These are phyloP conservation scores for Colletotrichum magnum DNA, from an alignment of 2,329 filamentous ascomycete species.

Conservation along the genomic window DNA sequence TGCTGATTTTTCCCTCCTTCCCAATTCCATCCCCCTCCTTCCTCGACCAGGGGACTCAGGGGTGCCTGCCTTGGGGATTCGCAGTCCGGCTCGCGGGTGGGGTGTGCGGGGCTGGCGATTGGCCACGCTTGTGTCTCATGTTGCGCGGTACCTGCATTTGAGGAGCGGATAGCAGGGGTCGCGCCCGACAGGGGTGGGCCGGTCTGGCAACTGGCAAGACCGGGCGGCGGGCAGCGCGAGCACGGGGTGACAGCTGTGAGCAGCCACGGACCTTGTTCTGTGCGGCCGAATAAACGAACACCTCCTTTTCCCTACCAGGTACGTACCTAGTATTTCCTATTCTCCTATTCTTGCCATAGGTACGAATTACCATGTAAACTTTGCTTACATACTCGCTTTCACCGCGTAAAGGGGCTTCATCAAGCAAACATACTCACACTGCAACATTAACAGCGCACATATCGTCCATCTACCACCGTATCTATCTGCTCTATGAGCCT, in stretches of 20 bases:
- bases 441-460: not conserved
- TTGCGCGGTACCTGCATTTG: conserved; percentile 41
- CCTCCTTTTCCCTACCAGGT: not conserved
- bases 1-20: too few relatives aligned
- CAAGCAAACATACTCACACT: too few relatives aligned
- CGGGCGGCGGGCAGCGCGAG: not conserved
- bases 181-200: conserved; percentile 20
- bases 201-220: conserved; percentile 22
- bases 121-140: conserved; percentile 39
- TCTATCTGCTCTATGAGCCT: too few relatives aligned
- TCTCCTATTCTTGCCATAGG: too few relatives aligned
- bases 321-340: too few relatives aligned
- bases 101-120: conserved; percentile 21
- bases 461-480: not conserved
- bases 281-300: conserved; percentile 8
- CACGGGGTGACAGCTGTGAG: conserved; percentile 3
- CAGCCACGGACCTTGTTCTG: not conserved
- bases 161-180: conserved; percentile 33
- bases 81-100: conserved; percentile 17
- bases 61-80: conserved; percentile 25
- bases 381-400: too few relatives aligned
- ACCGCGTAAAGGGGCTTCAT: too few relatives aligned
- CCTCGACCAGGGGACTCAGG: conserved; percentile 14
- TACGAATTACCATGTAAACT: too few relatives aligned
- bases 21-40: too few relatives aligned